A percentile compares a stretch with the other conserved stretches of the same genome.
These are phyloP conservation scores for Ceriops zippeliana DNA, from an alignment of 345 rosid genomes.

Conservation along the genomic window DNA sequence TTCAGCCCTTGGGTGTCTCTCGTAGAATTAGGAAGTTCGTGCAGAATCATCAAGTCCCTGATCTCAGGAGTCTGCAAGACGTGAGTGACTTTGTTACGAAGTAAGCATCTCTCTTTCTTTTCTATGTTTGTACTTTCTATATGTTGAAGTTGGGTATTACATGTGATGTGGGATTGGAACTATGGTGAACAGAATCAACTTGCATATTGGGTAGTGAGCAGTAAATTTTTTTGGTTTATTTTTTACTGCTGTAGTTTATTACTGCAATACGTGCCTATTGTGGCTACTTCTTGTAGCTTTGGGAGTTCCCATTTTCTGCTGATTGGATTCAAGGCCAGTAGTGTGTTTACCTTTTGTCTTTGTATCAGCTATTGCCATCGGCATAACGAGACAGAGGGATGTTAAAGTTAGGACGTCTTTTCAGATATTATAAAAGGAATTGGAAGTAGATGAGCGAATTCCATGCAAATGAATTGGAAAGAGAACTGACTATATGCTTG, in stretches of 20 bases:
- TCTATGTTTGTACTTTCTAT: neutral
- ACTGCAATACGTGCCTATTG: too few species aligned
- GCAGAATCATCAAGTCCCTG: slow-evolving; percentile 80
- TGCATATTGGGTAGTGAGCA: too few species aligned
- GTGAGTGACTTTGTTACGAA: slow-evolving; percentile 87
- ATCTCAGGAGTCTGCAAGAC: slow-evolving; percentile 82
- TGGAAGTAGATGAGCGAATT: neutral
- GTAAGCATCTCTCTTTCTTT: slow-evolving; percentile 41
- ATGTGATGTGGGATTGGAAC: neutral
- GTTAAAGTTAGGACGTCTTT: neutral
- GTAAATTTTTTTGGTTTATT: too few species aligned
- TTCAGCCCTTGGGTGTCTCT: slow-evolving; percentile 84
- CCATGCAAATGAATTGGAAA: neutral
- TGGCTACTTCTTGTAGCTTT: too few species aligned
- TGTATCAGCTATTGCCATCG: neutral
- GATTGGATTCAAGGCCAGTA: too few species aligned
- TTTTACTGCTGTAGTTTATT: too few species aligned
- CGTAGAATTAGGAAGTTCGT: slow-evolving; percentile 85
- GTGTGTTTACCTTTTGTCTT: neutral
- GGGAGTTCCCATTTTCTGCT: too few species aligned
- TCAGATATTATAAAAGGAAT: neutral
- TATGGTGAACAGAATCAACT: too few species aligned
- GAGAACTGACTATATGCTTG: neutral
- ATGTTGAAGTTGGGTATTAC: neutral
- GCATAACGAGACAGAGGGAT: neutral